Conservation (phyloP, 2,329 filamentous ascomycete genomes). For the Aspergillus ochraceus region DNA sequence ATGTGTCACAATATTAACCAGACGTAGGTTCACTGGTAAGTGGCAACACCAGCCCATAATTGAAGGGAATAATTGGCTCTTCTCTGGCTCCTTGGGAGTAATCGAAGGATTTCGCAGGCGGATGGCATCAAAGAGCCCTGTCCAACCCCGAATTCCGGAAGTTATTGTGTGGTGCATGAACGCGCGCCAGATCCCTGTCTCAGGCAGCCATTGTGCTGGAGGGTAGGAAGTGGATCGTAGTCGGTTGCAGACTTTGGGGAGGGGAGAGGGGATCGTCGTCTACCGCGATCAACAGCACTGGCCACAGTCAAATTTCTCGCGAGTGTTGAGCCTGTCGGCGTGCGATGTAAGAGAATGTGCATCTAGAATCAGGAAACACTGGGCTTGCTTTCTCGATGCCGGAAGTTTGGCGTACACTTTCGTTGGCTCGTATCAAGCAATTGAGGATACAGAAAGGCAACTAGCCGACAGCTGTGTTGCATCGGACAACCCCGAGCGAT, state of each 20-base stretch:
- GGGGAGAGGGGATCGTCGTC: not conserved
- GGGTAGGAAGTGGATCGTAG: not conserved
- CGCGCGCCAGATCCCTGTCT: slow-evolving; percentile 1
- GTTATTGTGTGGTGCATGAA: not conserved
- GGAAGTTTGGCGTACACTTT: not conserved
- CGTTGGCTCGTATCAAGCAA: not conserved
- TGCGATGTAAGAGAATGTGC: not conserved
- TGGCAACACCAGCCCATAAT: not conserved
- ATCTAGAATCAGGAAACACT: not conserved
- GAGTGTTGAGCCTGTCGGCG: not conserved
- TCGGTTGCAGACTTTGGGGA: not conserved
- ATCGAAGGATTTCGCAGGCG: not conserved
- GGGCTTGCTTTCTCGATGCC: not conserved
- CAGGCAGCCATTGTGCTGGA: not conserved
- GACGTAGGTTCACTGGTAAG: not conserved
- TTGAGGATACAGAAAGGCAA: not conserved
- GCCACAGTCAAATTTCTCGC: not conserved
- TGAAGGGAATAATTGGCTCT: not conserved
- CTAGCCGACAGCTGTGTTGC: not conserved
- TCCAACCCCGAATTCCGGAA: not conserved
- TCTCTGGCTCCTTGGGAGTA: not conserved
- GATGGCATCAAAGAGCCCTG: not conserved
- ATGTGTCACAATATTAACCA: slow-evolving; percentile 18
- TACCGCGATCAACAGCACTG: not conserved
- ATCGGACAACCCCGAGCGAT: not conserved